phyloP scores from a whole-genome alignment of 2,329 filamentous ascomycete species.

The Nothophaeocryptopus gaeumannii region DNA sequence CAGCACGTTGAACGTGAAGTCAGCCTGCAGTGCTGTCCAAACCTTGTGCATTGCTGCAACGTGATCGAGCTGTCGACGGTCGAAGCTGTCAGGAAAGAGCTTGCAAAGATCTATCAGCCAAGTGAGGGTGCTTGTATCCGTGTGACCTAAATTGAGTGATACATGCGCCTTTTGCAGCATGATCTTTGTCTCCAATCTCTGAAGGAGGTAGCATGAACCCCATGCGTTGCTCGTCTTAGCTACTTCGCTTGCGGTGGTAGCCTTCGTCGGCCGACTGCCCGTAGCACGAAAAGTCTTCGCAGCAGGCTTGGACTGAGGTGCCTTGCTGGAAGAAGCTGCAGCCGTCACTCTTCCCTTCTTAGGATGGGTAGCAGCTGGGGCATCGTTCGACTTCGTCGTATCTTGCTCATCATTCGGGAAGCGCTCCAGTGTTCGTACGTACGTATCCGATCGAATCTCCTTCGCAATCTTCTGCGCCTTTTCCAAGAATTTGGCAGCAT shows the following conservation, averaged over 20 bases:
- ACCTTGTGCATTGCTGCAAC: constrained; percentile 13
- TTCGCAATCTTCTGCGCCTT: constrained; percentile 18
- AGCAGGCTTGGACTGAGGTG: background rate
- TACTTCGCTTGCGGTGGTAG: background rate
- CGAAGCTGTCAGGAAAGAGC: constrained; percentile 7
- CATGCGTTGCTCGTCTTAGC: constrained; percentile 2
- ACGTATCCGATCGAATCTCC: constrained; percentile 7
- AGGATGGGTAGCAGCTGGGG: background rate
- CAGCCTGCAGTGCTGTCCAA: constrained; percentile 56
- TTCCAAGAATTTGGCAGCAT: constrained; percentile 19
- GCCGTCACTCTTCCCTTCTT: background rate
- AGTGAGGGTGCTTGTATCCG: background rate
- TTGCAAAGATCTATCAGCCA: constrained; percentile 5
- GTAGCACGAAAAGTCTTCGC: background rate
- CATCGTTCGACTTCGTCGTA: background rate
- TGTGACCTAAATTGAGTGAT: constrained; percentile 6
- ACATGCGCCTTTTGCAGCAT: constrained; percentile 12
- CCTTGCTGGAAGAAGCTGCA: background rate
- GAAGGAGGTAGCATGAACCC: constrained; percentile 14
- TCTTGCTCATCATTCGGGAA: background rate
- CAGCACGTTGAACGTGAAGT: constrained; percentile 44
- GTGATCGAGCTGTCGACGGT: constrained; percentile 13
- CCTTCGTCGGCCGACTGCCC: background rate
- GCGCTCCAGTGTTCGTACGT: constrained; percentile 2
- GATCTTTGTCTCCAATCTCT: constrained; percentile 12